Percentiles rank a stretch among this genome's conserved stretches.
Conservation (phyloP, 352 stramenopile genomes). For the Globisporangium camurandrum region DNA sequence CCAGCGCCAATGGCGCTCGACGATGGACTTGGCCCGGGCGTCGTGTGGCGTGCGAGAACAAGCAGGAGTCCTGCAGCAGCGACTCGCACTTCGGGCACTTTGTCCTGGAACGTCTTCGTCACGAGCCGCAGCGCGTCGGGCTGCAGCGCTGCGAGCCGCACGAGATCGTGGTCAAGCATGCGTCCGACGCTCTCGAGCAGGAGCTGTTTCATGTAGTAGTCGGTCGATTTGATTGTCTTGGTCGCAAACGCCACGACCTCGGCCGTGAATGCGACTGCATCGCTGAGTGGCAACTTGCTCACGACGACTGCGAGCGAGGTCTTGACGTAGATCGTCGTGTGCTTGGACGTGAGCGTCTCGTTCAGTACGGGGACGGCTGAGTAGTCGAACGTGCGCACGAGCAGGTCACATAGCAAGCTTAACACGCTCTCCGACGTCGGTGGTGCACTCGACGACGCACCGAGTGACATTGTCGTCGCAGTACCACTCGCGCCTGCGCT, state of each 20-base stretch:
- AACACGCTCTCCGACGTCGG: conserved; percentile 65
- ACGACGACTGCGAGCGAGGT: conserved; percentile 65
- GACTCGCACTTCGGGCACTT: conserved; percentile 61
- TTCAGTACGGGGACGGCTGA: conserved; percentile 43
- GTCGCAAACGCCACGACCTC: conserved; percentile 62
- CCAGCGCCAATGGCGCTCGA: conserved; percentile 3
- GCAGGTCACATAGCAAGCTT: conserved; percentile 58
- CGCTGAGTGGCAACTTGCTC: conserved; percentile 38
- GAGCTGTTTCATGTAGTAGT: conserved; percentile 78
- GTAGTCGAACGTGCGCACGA: conserved; percentile 73
- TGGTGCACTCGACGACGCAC: conserved; percentile 30
- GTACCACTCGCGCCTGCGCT: conserved; percentile 15
- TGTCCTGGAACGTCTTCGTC: conserved; percentile 63
- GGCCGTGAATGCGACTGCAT: conserved; percentile 56
- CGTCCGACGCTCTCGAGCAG: conserved; percentile 62
- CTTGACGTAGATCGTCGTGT: conserved; percentile 56
- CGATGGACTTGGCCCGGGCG: conserved; percentile 12
- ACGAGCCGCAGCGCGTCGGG: conserved; percentile 70
- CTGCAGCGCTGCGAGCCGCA: conserved; percentile 35
- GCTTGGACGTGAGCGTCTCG: conserved; percentile 44
- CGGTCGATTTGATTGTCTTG: conserved; percentile 45
- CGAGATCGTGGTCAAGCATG: conserved; percentile 36
- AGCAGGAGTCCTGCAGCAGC: conserved; percentile 53
- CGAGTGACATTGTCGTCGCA: conserved; percentile 34
- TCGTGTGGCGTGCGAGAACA: conserved; percentile 51